Conservation (phyloP, 1,284 basidiomycete species). For the Ganoderma sinense region DNA sequence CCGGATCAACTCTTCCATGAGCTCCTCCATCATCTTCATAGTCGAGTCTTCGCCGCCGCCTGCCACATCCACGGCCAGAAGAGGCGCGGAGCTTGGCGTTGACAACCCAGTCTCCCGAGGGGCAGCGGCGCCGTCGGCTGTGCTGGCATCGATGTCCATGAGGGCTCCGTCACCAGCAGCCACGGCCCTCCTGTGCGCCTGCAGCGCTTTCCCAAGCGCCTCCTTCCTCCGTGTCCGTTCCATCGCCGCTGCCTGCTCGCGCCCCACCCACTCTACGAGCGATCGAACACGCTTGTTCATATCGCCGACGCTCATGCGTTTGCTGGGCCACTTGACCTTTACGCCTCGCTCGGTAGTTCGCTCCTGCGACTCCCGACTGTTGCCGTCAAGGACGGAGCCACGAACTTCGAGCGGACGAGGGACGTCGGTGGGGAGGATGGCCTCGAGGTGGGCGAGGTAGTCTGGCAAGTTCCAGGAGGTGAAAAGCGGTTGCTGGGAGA, state of each 20-base stretch:
- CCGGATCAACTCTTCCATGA: conserved; percentile 85
- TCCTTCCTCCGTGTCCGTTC: conserved; percentile 77
- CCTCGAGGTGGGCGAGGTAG: conserved; percentile 89
- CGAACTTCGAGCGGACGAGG: conserved; percentile 83
- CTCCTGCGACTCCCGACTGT: conserved; percentile 54
- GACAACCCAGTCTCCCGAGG: conserved; percentile 31
- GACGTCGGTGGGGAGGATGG: conserved; percentile 80
- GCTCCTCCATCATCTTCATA: conserved; percentile 86
- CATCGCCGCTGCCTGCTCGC: conserved; percentile 80
- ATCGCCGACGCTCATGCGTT: conserved; percentile 93
- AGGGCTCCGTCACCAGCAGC: conserved; percentile 19
- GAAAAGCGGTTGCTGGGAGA: conserved; percentile 78
- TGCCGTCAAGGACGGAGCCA: conserved; percentile 45
- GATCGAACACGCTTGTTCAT: conserved; percentile 96
- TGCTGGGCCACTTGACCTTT: conserved; percentile 93
- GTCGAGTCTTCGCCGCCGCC: conserved; percentile 43
- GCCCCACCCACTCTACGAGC: conserved; percentile 91
- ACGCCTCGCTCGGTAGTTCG: conserved; percentile 85
- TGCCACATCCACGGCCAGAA: not conserved
- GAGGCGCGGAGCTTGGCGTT: conserved; percentile 12
- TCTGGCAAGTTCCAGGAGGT: conserved; percentile 93
- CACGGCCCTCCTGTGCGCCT: conserved; percentile 29
- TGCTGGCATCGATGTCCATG: conserved; percentile 21
- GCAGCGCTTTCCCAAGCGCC: conserved; percentile 65
- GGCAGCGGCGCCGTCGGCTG: conserved; percentile 28